Evolutionary conservation across 768 basidiomycete genomes (phyloP).

Genomic region (Pleurotus salmoneostramineus): DNA sequence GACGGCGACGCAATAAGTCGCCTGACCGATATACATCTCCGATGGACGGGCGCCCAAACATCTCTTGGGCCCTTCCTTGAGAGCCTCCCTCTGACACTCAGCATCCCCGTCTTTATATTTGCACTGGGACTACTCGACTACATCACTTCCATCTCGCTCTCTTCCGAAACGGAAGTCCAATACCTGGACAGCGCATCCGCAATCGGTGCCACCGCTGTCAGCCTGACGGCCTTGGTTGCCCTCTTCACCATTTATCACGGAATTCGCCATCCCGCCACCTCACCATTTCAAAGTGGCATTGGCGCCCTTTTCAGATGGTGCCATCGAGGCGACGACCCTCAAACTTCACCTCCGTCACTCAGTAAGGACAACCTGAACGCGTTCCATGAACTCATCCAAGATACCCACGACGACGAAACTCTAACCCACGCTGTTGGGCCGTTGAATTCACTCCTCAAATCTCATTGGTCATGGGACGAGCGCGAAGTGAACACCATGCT

Average conservation of each 20-base stretch:
- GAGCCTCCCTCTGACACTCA: slow-evolving; percentile 7
- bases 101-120: slow-evolving; percentile 12
- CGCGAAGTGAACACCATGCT: not conserved
- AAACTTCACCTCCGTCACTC: not conserved
- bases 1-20: slow-evolving; percentile 9
- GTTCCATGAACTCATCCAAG: slow-evolving; percentile 11
- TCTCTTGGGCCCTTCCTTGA: slow-evolving; percentile 12
- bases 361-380: slow-evolving; percentile 7
- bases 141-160: slow-evolving; percentile 6
- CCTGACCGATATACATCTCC: slow-evolving; percentile 10
- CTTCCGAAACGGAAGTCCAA: not conserved
- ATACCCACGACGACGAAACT: slow-evolving; percentile 12
- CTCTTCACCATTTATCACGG: slow-evolving; percentile 2
- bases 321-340: not conserved
- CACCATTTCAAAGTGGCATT: slow-evolving; percentile 7
- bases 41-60: slow-evolving; percentile 9
- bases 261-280: slow-evolving; percentile 3
- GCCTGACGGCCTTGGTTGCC: not conserved
- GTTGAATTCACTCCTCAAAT: not conserved
- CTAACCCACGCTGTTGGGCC: slow-evolving; percentile 10
- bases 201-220: not conserved
- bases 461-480: slow-evolving; percentile 3
- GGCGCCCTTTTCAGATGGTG: not conserved
- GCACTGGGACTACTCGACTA: slow-evolving; percentile 11
- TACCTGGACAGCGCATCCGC: not conserved